Conservation (phyloP, 192 early-diverging fungal genomes). For the Backusella westeae region DNA sequence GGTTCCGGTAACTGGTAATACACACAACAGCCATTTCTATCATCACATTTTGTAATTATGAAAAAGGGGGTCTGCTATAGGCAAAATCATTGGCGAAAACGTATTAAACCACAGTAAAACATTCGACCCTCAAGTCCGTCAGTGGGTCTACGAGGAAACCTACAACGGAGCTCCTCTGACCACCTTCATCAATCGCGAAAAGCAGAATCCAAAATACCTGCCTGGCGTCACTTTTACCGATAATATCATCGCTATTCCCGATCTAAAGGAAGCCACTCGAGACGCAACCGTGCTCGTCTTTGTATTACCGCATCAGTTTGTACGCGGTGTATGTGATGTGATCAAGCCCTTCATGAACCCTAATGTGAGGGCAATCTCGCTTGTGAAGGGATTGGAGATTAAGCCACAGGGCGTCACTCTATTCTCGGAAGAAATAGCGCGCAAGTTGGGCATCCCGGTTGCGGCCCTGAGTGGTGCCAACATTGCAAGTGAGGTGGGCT, state of each 20-base stretch:
- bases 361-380: conserved; percentile 81
- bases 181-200: conserved; percentile 86
- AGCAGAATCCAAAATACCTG: conserved; percentile 88
- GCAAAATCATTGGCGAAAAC: conserved; percentile 88
- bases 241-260: conserved; percentile 82
- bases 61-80: conserved; percentile 85
- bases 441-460: conserved; percentile 60
- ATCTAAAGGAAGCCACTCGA: conserved; percentile 69
- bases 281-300: conserved; percentile 91
- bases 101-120: conserved; percentile 51
- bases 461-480: conserved; percentile 93
- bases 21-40: neutral
- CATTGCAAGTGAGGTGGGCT: conserved; percentile 92
- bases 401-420: conserved; percentile 68
- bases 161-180: conserved; percentile 82
- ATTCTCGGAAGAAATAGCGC: conserved; percentile 63
- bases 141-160: conserved; percentile 96
- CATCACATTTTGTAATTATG: neutral
- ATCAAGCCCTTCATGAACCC: conserved; percentile 65
- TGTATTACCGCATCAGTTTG: conserved; percentile 94
- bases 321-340: conserved; percentile 74
- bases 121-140: conserved; percentile 79
- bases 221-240: conserved; percentile 80
- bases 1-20: conserved; percentile 93
- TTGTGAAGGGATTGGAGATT: conserved; percentile 92